A percentile compares a stretch with the other conserved stretches of the same genome.
These are phyloP conservation scores for Bacidia gigantensis DNA, from an alignment of 495 filamentous ascomycete species.

Conservation along the genomic window DNA sequence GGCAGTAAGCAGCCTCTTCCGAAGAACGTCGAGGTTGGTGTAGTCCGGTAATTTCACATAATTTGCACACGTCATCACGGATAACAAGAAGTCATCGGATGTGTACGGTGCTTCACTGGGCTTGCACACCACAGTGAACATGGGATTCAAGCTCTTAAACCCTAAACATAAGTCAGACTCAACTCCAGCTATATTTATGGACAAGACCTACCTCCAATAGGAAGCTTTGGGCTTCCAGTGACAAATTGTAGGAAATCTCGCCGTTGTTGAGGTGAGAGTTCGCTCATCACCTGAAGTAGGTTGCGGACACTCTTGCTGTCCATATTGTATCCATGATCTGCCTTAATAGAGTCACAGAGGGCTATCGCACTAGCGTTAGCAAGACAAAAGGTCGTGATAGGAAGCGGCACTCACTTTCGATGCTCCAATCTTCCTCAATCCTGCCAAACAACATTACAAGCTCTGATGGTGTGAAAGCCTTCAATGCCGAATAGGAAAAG, in stretches of 20 bases:
- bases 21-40: slow-evolving; percentile 62
- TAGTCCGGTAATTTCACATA: slow-evolving; percentile 99
- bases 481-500: slow-evolving; percentile 84
- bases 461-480: slow-evolving; percentile 91
- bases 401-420: slow-evolving; percentile 63
- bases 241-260: slow-evolving; percentile 97
- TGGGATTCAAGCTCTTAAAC: slow-evolving; percentile 91
- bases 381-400: background rate
- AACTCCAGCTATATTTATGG: background rate
- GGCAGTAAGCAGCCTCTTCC: slow-evolving; percentile 61
- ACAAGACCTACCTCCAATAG: slow-evolving; percentile 66
- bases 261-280: slow-evolving; percentile 57
- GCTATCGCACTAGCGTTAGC: slow-evolving; percentile 38
- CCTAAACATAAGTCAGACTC: slow-evolving; percentile 37
- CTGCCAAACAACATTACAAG: slow-evolving; percentile 93
- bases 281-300: slow-evolving; percentile 89
- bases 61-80: slow-evolving; percentile 99
- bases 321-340: slow-evolving; percentile 99
- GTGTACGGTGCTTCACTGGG: slow-evolving; percentile 89
- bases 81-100: slow-evolving; percentile 93
- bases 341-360: slow-evolving; percentile 96
- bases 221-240: slow-evolving; percentile 95
- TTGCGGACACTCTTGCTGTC: slow-evolving; percentile 96
- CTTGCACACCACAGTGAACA: slow-evolving; percentile 98
- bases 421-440: slow-evolving; percentile 91